phyloP scores from a whole-genome alignment of 495 filamentous ascomycete species.

The Podospora tetraspora region DNA sequence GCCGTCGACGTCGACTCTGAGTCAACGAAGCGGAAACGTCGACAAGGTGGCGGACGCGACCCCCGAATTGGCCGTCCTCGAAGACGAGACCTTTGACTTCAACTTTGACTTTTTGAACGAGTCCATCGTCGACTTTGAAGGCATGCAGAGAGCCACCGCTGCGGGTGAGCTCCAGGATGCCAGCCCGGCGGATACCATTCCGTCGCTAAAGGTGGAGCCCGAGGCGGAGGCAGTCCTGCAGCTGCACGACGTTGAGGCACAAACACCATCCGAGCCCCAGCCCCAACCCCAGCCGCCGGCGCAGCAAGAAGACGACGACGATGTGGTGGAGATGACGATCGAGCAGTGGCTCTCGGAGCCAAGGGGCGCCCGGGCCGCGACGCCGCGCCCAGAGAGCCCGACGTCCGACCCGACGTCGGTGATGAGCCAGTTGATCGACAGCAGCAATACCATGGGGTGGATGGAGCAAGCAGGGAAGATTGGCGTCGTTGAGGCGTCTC shows the following conservation, averaged over 20 bases:
- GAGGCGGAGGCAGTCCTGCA: not conserved
- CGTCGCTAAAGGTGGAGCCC: not conserved
- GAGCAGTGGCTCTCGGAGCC: constrained; percentile 32
- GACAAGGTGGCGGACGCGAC: not conserved
- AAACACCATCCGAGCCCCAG: not conserved
- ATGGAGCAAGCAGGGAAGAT: not conserved
- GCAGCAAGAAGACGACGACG: constrained; percentile 13
- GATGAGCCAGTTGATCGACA: not conserved
- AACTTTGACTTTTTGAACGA: constrained; percentile 16
- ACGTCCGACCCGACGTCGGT: not conserved
- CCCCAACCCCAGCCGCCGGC: not conserved
- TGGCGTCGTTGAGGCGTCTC: not conserved
- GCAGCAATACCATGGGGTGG: constrained; percentile 3
- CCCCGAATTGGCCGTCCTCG: not conserved
- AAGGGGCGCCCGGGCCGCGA: not conserved
- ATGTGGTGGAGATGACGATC: constrained; percentile 25
- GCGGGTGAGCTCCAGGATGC: not conserved
- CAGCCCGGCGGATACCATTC: not conserved
- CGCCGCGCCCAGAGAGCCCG: not conserved
- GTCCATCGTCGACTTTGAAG: not conserved
- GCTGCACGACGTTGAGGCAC: not conserved
- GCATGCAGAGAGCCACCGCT: not conserved
- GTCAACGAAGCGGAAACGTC: not conserved
- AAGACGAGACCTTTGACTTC: constrained; percentile 7
- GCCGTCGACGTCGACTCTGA: constrained; percentile 14